Base-by-base conservation (phyloP, 345 rosid species). In the Eutrema yunnanense region DNA sequence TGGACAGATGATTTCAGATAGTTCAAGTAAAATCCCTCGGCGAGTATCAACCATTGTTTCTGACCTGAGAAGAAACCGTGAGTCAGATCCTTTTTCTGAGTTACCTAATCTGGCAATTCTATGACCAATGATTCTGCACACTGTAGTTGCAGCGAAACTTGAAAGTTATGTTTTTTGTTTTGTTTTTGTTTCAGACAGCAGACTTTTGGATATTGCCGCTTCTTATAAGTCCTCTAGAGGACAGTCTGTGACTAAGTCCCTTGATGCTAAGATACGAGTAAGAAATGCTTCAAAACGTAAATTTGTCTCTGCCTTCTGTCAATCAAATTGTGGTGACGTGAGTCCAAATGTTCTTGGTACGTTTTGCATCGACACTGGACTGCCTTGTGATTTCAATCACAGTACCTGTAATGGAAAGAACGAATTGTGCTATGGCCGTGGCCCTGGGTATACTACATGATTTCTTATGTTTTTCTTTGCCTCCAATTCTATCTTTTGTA, bases 371-470 rank as follows among this genome's bases (percentile, higher is more conserved):
- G 97, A 95, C 82, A 86, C 92, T 65, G 99, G 96, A 13, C 82
- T 87, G 63, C 92, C 98, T 65, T 95, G 98, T 92, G 99, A 95
- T 71, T 95, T 95, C 85, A 90, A 95, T 78, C 97, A 92, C 78
- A 92, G 99, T 76, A 95, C 99, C 43, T 92, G 99, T 14, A 82
- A 92, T 64, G 99, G 99, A 14, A 86, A 86, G 83, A 95, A 92
- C 34, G 96, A 95, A 58, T 47, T 85, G 55, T 95, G 98, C 85
- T 90, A 90, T 68, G 94, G 98, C 67, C 93, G 82, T 78, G 99
- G 99, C 59, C 98, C 98, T 1, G 97, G 99, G 94, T 93, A 88
- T 72, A 6, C 3, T 60, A 40, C 49, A n/a, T 50, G 9, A 11
- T 50, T 19, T 62, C 61, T 51, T 42, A 2, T 19, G 62, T 83